These are phyloP conservation scores for Phaeodactylum tricornutum DNA, from an alignment of 108 stramenopile genomes.

Conservation along the genomic window DNA sequence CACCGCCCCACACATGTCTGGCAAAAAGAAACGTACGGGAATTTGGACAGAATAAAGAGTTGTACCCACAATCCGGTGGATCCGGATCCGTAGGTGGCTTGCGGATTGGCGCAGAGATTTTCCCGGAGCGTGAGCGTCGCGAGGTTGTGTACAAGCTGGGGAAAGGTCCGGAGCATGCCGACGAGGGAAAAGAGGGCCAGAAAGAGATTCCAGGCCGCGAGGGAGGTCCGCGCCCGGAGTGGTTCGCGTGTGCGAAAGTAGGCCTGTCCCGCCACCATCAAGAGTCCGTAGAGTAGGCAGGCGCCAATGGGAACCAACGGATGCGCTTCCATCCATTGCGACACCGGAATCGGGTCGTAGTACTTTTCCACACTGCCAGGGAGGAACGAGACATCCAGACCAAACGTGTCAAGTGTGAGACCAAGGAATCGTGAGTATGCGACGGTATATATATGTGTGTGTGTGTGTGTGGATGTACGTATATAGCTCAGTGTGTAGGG, in stretches of 20 bases:
- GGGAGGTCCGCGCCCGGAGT: slow-evolving; percentile 46
- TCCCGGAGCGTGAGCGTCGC: slow-evolving; percentile 33
- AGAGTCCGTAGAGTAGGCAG: slow-evolving; percentile 14
- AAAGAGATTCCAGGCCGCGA: slow-evolving; percentile 83
- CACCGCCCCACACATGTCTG: not conserved
- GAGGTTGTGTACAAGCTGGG: slow-evolving; percentile 80
- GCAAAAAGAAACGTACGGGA: slow-evolving; percentile 43
- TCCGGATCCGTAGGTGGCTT: slow-evolving; percentile 55
- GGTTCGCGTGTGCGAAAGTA: slow-evolving; percentile 33
- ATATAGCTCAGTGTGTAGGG: not conserved
- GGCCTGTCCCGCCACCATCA: slow-evolving; percentile 24
- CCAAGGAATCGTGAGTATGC: not conserved
- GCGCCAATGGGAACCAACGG: slow-evolving; percentile 31
- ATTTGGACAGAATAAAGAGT: slow-evolving; percentile 89
- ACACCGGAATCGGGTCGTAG: slow-evolving; percentile 23
- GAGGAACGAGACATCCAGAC: not conserved
- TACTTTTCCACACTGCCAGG: slow-evolving; percentile 24
- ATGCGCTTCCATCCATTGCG: slow-evolving; percentile 32
- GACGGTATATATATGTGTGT: not conserved
- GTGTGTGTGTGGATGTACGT: not conserved
- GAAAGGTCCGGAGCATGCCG: slow-evolving; percentile 82
- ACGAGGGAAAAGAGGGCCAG: slow-evolving; percentile 79
- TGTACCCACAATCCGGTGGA: slow-evolving; percentile 87
- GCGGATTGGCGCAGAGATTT: slow-evolving; percentile 70
- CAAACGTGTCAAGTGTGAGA: not conserved